Evolutionary conservation across 2,329 filamentous ascomycete genomes (phyloP).

Genomic region (Tothia fuscella): DNA sequence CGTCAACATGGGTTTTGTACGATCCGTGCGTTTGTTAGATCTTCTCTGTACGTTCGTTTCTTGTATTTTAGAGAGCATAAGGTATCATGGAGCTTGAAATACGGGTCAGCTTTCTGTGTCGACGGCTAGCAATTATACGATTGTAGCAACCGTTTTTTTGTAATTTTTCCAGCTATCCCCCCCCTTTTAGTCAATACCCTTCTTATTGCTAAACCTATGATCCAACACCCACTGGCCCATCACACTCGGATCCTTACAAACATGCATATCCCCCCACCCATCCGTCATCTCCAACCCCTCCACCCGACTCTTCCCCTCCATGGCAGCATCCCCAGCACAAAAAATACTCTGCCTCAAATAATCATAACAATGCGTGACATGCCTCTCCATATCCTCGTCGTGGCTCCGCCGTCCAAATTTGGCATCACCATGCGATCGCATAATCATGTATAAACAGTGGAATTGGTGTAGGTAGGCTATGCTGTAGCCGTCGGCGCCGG

Average conservation of each 20-base stretch:
- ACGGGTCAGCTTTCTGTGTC: too few species aligned
- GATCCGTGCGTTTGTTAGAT: too few species aligned
- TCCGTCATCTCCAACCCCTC: slow-evolving; percentile 9
- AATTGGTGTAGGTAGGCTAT: slow-evolving; percentile 10
- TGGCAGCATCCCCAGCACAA: slow-evolving; percentile 8
- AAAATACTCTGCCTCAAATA: slow-evolving; percentile 7
- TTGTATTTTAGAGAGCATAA: too few species aligned
- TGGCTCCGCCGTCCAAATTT: background rate
- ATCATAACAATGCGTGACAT: slow-evolving; percentile 11
- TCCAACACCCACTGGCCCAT: slow-evolving; percentile 4
- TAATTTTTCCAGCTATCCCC: too few species aligned
- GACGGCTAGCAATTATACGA: too few species aligned
- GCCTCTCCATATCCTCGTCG: slow-evolving; percentile 6
- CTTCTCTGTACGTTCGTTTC: too few species aligned
- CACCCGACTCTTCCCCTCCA: slow-evolving; percentile 7
- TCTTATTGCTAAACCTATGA: slow-evolving; percentile 9
- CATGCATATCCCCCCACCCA: slow-evolving; percentile 10
- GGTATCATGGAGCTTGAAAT: too few species aligned
- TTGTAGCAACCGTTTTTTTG: too few species aligned
- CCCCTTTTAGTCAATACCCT: slow-evolving; percentile 9
- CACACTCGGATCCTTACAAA: slow-evolving; percentile 9
- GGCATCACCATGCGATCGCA: slow-evolving; percentile 1
- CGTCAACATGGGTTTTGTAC: too few species aligned
- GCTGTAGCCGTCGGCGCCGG: slow-evolving; percentile 7
- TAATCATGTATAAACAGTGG: slow-evolving; percentile 11